phyloP scores from a whole-genome alignment of 805 yeast genomes.

The Scheffersomyces lignosus region DNA sequence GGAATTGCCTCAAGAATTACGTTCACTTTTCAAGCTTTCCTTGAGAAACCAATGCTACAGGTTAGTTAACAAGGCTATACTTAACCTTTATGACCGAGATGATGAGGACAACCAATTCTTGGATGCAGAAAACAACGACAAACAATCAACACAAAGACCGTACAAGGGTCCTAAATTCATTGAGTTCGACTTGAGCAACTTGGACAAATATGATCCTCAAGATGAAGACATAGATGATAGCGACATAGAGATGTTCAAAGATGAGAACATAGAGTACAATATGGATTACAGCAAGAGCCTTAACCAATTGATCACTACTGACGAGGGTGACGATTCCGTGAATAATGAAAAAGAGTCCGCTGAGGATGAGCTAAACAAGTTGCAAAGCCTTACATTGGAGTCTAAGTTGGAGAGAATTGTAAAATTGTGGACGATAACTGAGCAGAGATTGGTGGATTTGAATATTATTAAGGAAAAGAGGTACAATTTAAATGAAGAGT shows the following conservation, averaged over 20 bases:
- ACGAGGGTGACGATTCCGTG: constrained; percentile 7
- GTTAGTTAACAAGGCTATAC: constrained; percentile 66
- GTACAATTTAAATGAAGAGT: constrained; percentile 18
- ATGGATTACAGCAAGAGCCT: constrained; percentile 2
- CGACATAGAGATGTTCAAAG: constrained; percentile 1
- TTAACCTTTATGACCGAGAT: constrained; percentile 31
- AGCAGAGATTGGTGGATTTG: constrained; percentile 47
- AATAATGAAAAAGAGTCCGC: constrained; percentile 16
- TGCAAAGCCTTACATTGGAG: constrained; percentile 26
- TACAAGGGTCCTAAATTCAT: constrained; percentile 20
- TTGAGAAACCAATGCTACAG: constrained; percentile 66
- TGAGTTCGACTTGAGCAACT: constrained; percentile 18
- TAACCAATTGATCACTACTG: constrained; percentile 4
- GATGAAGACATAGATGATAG: constrained; percentile 2
- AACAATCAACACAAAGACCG: constrained; percentile 7
- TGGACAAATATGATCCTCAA: constrained; percentile 4
- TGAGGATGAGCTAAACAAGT: constrained; percentile 22
- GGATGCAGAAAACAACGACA: constrained; percentile 1
- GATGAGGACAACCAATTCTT: constrained; percentile 10
- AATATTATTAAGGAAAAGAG: constrained; percentile 26
- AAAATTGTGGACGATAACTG: constrained; percentile 66
- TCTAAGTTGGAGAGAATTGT: constrained; percentile 53
- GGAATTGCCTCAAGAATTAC: constrained; percentile 55
- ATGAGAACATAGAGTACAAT: constrained; percentile 3
- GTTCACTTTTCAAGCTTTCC: constrained; percentile 56